A percentile compares a stretch with the other conserved stretches of the same genome.
Conservation (phyloP, 768 basidiomycete genomes). For the Phlegmacium glaucopus region DNA sequence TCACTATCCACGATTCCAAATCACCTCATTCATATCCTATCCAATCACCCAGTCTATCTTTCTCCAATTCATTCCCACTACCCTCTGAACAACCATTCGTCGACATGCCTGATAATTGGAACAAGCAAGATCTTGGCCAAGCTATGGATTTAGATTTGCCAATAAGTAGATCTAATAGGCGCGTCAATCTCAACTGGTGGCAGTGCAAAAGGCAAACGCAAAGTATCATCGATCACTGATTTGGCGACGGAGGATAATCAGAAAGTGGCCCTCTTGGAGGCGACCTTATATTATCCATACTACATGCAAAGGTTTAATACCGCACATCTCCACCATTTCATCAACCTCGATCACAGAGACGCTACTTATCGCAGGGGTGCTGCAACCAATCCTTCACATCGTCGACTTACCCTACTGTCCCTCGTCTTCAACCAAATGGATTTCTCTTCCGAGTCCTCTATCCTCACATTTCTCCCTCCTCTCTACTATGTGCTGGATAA, state of each 20-base stretch:
- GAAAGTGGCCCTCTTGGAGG: constrained; percentile 55
- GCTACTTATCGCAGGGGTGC: too few relatives aligned
- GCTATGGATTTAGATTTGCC: constrained; percentile 50
- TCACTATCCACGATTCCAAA: constrained; percentile 22
- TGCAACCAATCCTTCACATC: too few relatives aligned
- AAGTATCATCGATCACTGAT: constrained; percentile 34
- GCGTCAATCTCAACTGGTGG: constrained; percentile 24
- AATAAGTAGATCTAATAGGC: constrained; percentile 53
- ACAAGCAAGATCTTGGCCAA: constrained; percentile 24
- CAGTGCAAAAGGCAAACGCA: constrained; percentile 46
- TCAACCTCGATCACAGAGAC: too few relatives aligned
- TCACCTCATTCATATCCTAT: constrained; percentile 12
- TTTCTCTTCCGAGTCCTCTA: too few relatives aligned
- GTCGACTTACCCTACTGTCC: too few relatives aligned
- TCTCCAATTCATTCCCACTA: constrained; percentile 39
- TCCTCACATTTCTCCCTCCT: too few relatives aligned
- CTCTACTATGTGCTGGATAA: too few relatives aligned
- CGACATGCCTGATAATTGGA: constrained; percentile 32
- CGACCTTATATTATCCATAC: too few relatives aligned
- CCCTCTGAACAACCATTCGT: constrained; percentile 49
- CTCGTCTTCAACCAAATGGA: too few relatives aligned
- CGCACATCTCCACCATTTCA: too few relatives aligned
- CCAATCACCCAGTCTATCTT: constrained; percentile 12
- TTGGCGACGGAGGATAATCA: constrained; percentile 39
- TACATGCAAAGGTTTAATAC: too few relatives aligned